A percentile compares a stretch with the other conserved stretches of the same genome.
Evolutionary conservation across 1,139 yeast genomes (phyloP).

Genomic region (Suhomyces yuchorum): DNA sequence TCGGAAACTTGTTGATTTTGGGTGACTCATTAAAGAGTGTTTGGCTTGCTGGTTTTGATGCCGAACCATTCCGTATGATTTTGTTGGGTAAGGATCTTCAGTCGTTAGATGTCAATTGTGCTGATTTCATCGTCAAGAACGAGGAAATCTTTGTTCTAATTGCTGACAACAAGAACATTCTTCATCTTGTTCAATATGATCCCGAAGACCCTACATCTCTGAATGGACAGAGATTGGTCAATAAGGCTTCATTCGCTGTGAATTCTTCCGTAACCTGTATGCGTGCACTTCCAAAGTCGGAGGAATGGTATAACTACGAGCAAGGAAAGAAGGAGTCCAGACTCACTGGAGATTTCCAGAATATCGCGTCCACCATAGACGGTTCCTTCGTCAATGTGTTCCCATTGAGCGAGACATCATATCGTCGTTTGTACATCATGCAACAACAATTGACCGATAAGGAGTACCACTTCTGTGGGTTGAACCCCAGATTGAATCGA

Average conservation of each 20-base stretch:
- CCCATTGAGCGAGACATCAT: slow-evolving; percentile 74
- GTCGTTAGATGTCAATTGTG: slow-evolving; percentile 59
- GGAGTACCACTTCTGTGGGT: slow-evolving; percentile 71
- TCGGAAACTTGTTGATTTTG: slow-evolving; percentile 74
- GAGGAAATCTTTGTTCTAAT: slow-evolving; percentile 67
- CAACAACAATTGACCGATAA: slow-evolving; percentile 87
- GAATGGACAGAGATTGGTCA: slow-evolving; percentile 75
- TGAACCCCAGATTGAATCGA: slow-evolving; percentile 77
- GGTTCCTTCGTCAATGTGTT: slow-evolving; percentile 77
- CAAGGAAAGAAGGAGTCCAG: slow-evolving; percentile 14
- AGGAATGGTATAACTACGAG: slow-evolving; percentile 26
- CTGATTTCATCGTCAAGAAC: slow-evolving; percentile 74
- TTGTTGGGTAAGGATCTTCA: slow-evolving; percentile 75
- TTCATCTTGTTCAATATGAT: slow-evolving; percentile 82
- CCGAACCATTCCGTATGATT: slow-evolving; percentile 90
- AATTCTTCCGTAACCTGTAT: slow-evolving; percentile 65
- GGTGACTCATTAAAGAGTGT: slow-evolving; percentile 85
- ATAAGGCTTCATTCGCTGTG: slow-evolving; percentile 69
- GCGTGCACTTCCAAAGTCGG: slow-evolving; percentile 52
- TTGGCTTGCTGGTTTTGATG: slow-evolving; percentile 87
- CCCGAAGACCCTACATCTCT: slow-evolving; percentile 88
- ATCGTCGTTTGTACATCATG: slow-evolving; percentile 78
- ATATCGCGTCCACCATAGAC: slow-evolving; percentile 72
- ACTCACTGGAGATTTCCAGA: slow-evolving; percentile 46
- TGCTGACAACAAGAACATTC: slow-evolving; percentile 68